Base-by-base conservation (phyloP, 169 alveolate species). In the Miamiensis avidus region DNA sequence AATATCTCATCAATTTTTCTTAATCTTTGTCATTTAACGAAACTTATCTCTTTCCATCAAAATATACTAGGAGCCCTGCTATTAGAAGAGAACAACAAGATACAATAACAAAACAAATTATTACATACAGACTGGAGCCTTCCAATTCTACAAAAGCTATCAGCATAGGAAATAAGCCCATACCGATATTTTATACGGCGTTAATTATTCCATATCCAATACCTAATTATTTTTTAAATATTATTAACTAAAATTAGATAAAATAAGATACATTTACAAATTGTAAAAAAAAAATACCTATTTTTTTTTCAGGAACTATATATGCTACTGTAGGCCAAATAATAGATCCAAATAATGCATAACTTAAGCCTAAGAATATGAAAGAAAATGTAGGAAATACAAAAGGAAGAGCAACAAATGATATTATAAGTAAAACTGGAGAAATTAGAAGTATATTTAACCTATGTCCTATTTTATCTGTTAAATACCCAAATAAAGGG, bases 381-480 rank as follows among this genome's bases (percentile, higher is more conserved):
- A 86, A 74, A 0, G 82, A 49, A 75, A 76, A 32, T 11, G 81
- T 81, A 0, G 90, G 90, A 86, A 81, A 81, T 25, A 81, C 29
- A 29, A 74, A 75, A 0, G 84, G 79, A 49, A 86, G 72, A 28
- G 65, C 29, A 1, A 86, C 29, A 16, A 49, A 81, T 29, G 87
- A 83, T 30, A 81, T 4, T 1, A 79, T 33, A 26, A 74, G 69
- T 28, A 86, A 65, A 0, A 76, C 34, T 65, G 82, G 34, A 34
- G 83, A 75, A 0, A 81, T 28, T 15, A 76, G 33, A 0, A 86
- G 65, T 31, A 86, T 34, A 32, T 65, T 79, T 4, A 86, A 69
- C 81, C 90, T 86, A 33, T 86, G 32, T 15, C 90, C 90, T n/a
- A 74, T 72, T 69, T 86, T 86, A 76, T 86, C 90, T 75, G 75